Base-by-base conservation (phyloP, 2,329 filamentous ascomycete species). In the Pseudogymnoascus sp. region DNA sequence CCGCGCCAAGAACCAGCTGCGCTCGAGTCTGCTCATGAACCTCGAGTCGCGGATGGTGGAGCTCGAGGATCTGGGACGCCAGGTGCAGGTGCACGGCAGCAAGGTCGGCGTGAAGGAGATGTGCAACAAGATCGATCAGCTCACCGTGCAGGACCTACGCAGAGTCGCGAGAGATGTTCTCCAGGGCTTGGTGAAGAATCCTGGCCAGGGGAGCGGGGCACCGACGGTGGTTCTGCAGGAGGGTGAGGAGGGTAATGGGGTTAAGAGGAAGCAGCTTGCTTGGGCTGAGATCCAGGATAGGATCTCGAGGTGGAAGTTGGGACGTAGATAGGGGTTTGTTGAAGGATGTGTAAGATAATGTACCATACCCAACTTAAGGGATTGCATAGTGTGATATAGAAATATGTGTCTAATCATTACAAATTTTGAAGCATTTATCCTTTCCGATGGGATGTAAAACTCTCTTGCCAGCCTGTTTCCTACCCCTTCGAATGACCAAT, bases 41-140 rank as follows among this genome's bases (percentile, higher is more conserved):
- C 84, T 99, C 28, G 94, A 99, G 78, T 92, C 87, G 68, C 84
- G 94, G 64, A 97, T 99, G 92, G 92, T 99, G 8, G 94, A 97
- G 78, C 83, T 99, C 5, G 94, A 99, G 76, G 94, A 99, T 73
- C 82, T 99, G 0, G 94, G 94, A 22, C 81, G 94, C 66, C 93
- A 97, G 74, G 91, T 99, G 9, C 94, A 97, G 79, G 91, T 97
- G n/a, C 92, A 97, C 73, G 94, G 93, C 22, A 84, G 86, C 67
- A 96, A 97, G 78, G 85, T 97, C 5, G 89, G 93, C 1, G 92
- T 97, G 6, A 85, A 85, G 67, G 92, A 97, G 73, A 97, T 99
- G 93, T 96, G 93, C 72, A 79, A 79, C 60, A 86, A 87, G 72
- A 99, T 99, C 67, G 90, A 96, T 72, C 81, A 79, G 5, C 79